These are phyloP conservation scores for Malassezia psittaci DNA, from an alignment of 1,284 basidiomycete genomes.

Conservation along the genomic window DNA sequence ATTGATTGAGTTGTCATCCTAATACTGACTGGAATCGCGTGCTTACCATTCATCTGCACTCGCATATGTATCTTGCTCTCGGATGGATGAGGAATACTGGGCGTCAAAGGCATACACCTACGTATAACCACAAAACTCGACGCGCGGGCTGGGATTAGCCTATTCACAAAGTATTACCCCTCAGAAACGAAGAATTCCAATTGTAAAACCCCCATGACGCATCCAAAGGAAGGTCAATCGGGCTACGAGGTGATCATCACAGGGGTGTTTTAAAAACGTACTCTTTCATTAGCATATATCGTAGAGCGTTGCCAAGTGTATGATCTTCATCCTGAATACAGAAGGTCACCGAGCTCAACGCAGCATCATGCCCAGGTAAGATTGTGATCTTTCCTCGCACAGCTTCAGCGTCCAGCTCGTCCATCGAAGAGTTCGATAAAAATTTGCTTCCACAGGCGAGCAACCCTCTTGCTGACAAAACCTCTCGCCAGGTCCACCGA, in stretches of 20 bases:
- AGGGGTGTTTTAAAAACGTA: conserved; percentile 49
- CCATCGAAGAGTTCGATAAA: conserved; percentile 9
- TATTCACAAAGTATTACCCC: conserved; percentile 14
- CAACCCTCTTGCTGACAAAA: conserved; percentile 5
- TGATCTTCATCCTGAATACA: conserved; percentile 87
- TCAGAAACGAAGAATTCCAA: conserved; percentile 49
- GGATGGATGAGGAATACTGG: conserved; percentile 85
- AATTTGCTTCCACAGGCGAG: neutral
- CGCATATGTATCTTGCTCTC: conserved; percentile 91
- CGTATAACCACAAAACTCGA: conserved; percentile 98
- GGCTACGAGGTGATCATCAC: too few relatives aligned
- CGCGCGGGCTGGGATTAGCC: conserved; percentile 64
- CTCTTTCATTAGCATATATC: conserved; percentile 99
- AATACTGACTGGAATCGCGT: neutral
- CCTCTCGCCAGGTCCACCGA: neutral
- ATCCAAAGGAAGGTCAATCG: neutral
- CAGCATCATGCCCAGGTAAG: conserved; percentile 62
- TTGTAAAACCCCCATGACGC: conserved; percentile 37
- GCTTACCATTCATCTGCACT: conserved; percentile 96
- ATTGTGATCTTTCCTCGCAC: conserved; percentile 16
- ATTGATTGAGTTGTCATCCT: conserved; percentile 11
- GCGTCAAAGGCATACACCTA: conserved; percentile 46
- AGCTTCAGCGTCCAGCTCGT: conserved; percentile 13
- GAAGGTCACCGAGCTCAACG: conserved; percentile 81
- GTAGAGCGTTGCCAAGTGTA: conserved; percentile 82